phyloP scores from a whole-genome alignment of 805 yeast genomes.

The Teunomyces kruisii region DNA sequence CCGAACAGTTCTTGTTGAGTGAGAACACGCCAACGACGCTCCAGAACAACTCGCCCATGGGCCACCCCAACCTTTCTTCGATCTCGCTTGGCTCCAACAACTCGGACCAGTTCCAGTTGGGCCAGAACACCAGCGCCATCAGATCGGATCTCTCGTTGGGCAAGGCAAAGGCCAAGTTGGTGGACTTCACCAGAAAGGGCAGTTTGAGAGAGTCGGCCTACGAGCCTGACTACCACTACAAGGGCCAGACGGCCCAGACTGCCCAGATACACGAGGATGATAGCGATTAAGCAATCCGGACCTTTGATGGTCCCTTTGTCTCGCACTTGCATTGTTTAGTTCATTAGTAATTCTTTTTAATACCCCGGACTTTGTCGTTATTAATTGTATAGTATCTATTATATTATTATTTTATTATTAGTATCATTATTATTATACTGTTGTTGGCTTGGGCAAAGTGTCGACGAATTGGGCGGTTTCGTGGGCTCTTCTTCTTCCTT shows the following conservation, averaged over 20 bases:
- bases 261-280: slow-evolving; percentile 35
- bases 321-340: background rate
- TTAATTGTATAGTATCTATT: background rate
- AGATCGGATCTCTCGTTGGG: no score
- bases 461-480: slow-evolving; percentile 71
- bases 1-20: slow-evolving; percentile 10
- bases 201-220: slow-evolving; percentile 42
- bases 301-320: no score
- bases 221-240: slow-evolving; percentile 25
- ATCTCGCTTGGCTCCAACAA: slow-evolving; percentile 19
- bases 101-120: slow-evolving; percentile 12
- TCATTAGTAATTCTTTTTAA: background rate
- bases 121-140: background rate
- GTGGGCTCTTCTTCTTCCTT: slow-evolving; percentile 85
- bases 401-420: no score
- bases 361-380: background rate
- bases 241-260: slow-evolving; percentile 22
- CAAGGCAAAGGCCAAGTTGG: slow-evolving; percentile 38
- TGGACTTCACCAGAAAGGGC: slow-evolving; percentile 47
- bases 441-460: slow-evolving; percentile 24
- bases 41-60: slow-evolving; percentile 8
- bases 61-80: slow-evolving; percentile 19
- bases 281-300: slow-evolving; percentile 1
- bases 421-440: no score
- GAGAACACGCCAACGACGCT: slow-evolving; percentile 9